These are phyloP conservation scores for Angomonas ambiguus DNA, from an alignment of 208 protist species.

Conservation along the genomic window DNA sequence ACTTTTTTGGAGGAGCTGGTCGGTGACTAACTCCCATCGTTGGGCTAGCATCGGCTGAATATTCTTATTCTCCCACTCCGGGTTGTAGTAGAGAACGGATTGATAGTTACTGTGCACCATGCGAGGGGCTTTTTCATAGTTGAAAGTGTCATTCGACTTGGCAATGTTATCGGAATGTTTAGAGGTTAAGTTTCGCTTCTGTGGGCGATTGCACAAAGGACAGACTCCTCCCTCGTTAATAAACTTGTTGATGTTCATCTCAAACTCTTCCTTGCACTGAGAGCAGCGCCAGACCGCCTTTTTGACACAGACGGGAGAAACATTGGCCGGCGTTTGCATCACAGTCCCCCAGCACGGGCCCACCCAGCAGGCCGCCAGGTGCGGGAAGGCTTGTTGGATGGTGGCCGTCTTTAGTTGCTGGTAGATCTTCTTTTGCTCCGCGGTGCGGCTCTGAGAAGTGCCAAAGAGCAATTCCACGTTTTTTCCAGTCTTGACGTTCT, in stretches of 20 bases:
- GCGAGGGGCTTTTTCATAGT: slow-evolving; percentile 64
- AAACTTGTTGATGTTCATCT: slow-evolving; percentile 64
- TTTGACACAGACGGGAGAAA: slow-evolving; percentile 58
- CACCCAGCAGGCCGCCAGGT: slow-evolving; percentile 85
- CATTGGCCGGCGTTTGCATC: slow-evolving; percentile 75
- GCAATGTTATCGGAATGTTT: background rate
- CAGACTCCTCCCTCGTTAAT: slow-evolving; percentile 71
- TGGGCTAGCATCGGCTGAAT: slow-evolving; percentile 88
- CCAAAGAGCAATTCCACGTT: slow-evolving; percentile 43
- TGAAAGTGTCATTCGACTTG: slow-evolving; percentile 1
- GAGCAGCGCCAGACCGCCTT: slow-evolving; percentile 84
- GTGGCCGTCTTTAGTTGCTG: slow-evolving; percentile 54
- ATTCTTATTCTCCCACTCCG: slow-evolving; percentile 77
- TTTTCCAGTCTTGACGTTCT: background rate
- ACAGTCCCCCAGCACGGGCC: slow-evolving; percentile 81
- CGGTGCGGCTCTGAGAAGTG: slow-evolving; percentile 27
- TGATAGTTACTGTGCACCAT: slow-evolving; percentile 85
- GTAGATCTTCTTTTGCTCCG: slow-evolving; percentile 53
- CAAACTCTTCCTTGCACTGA: slow-evolving; percentile 74
- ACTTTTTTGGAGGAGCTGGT: slow-evolving; percentile 32
- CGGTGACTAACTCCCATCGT: slow-evolving; percentile 66
- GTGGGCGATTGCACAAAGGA: slow-evolving; percentile 68
- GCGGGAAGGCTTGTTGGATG: slow-evolving; percentile 71
- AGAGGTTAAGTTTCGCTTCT: slow-evolving; percentile 29
- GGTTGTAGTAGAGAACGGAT: slow-evolving; percentile 72